Conservation (phyloP, 441 rosid species). For the Gossypium trilobum region DNA sequence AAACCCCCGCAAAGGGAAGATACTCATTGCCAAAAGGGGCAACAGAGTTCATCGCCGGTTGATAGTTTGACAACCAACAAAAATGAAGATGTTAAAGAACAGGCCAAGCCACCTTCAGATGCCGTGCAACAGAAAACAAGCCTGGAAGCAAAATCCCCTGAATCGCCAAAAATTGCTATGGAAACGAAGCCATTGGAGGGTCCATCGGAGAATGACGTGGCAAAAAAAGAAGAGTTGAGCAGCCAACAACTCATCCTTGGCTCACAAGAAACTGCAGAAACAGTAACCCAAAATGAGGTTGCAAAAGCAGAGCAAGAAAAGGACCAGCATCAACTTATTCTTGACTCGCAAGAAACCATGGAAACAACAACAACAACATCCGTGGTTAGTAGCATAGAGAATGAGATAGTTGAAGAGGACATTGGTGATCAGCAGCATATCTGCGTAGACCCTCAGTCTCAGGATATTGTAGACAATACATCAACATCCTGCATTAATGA, state of each 20-base stretch:
- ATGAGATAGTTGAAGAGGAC: constrained; percentile 23
- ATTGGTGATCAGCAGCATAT: background rate
- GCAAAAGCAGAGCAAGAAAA: constrained; percentile 16
- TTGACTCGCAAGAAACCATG: constrained; percentile 10
- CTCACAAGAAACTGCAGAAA: constrained; percentile 20
- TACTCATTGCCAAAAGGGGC: constrained; percentile 5
- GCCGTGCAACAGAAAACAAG: background rate
- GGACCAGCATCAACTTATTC: background rate
- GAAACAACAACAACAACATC: constrained; percentile 16
- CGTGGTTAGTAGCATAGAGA: constrained; percentile 25
- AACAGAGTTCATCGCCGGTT: background rate
- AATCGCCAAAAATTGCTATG: background rate
- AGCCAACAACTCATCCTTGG: background rate
- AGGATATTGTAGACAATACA: constrained; percentile 18
- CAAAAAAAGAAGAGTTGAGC: constrained; percentile 11
- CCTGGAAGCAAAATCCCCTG: background rate
- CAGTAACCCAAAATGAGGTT: constrained; percentile 24
- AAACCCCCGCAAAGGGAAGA: constrained; percentile 15
- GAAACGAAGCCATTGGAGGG: background rate
- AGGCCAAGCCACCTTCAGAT: constrained; percentile 12
- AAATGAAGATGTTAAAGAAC: constrained; percentile 18
- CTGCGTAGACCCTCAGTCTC: constrained; percentile 10
- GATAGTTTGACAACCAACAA: background rate
- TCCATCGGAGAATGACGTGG: constrained; percentile 23
- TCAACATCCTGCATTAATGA: constrained; percentile 13